Evolutionary conservation across 1,284 basidiomycete genomes (phyloP), one percentile per base, ranked within the genome.

Genomic region (Ceratobasidium sp.): DNA sequence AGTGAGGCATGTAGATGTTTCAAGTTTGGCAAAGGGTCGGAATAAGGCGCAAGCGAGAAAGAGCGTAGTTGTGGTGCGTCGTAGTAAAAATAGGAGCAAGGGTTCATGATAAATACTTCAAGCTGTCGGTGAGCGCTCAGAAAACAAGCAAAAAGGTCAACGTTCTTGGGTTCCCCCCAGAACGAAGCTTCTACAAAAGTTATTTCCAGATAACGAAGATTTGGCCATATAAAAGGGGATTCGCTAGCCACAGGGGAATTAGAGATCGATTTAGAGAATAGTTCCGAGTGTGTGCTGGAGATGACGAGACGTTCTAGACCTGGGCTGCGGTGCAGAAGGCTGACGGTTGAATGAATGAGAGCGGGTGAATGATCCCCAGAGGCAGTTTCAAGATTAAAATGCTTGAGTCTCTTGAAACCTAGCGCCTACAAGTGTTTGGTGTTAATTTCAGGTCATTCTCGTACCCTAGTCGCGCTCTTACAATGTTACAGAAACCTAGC

Each of bases 71-170:
- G 37, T 57, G 15, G 19, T 9, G 17, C 44, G 22, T 25, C n/a
- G 17, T 52, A n/a, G 54, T 40, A 40, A 46, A 11, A 56, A 19
- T 57, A 17, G 19, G 11, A 19, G 11, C 22, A 51, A 22, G n/a
- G 22, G 22, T 37, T 7, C 52, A 69, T n/a, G 19, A 46, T 43
- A 11, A 70, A 40, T 3, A 37, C 34, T 59, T 57, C 34, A 5
- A 70, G 68, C 19, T 37, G 52, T 29, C 25, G 19, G 44, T 68
- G 66, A 32, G 66, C 66, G 19, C 46, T 32, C 7, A 68, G 34
- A 51, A 68, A 68, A n/a, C 34, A 34, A n/a, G 66, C 51, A 17
- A 68, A 68, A 9, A 68, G 13, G 9, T 68, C 51, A 9, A 54
- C 17, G 29, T 40, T 43, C 51, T 34, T 51, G 17, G 34, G 44